Evolutionary conservation across 1,139 yeast genomes (phyloP).

Genomic region (Taiozyma sp.): DNA sequence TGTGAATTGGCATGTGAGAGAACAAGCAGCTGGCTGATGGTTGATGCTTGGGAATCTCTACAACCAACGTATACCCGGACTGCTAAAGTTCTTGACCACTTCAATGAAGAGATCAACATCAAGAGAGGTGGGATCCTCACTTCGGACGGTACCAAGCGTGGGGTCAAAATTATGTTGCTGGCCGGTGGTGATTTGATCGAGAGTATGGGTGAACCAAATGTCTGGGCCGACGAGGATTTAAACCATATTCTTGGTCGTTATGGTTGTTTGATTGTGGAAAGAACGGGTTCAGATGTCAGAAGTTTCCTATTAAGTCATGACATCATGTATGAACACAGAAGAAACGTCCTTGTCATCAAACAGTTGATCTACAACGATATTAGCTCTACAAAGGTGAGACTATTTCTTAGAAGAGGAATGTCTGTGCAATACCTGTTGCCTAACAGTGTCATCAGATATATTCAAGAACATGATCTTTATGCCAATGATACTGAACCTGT

Average conservation of each 20-base stretch:
- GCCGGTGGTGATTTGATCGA: constrained; percentile 99
- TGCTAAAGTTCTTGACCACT: constrained; percentile 93
- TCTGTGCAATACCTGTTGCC: constrained; percentile 93
- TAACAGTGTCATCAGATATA: constrained; percentile 89
- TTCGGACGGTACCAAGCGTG: constrained; percentile 69
- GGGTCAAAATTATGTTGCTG: constrained; percentile 89
- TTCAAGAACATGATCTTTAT: constrained; percentile 86
- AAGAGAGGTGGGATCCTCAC: constrained; percentile 83
- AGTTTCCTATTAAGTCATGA: constrained; percentile 89
- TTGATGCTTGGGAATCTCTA: constrained; percentile 97
- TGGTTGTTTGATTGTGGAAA: constrained; percentile 93
- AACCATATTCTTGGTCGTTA: constrained; percentile 94
- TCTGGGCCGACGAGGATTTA: constrained; percentile 95
- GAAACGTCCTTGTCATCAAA: constrained; percentile 89
- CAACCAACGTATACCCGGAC: constrained; percentile 92
- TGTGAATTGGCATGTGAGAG: constrained; percentile 97
- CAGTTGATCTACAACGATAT: constrained; percentile 96
- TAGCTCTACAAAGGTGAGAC: constrained; percentile 88
- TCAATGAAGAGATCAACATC: constrained; percentile 90
- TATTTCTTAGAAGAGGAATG: constrained; percentile 92
- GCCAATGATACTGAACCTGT: constrained; percentile 89
- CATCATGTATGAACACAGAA: constrained; percentile 93
- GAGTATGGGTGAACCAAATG: constrained; percentile 99
- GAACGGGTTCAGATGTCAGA: constrained; percentile 95
- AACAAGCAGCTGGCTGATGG: constrained; percentile 97